Percentiles rank a stretch among this genome's conserved stretches.
Evolutionary conservation across 1,139 yeast species (phyloP).

Genomic region (Pichia sp.): DNA sequence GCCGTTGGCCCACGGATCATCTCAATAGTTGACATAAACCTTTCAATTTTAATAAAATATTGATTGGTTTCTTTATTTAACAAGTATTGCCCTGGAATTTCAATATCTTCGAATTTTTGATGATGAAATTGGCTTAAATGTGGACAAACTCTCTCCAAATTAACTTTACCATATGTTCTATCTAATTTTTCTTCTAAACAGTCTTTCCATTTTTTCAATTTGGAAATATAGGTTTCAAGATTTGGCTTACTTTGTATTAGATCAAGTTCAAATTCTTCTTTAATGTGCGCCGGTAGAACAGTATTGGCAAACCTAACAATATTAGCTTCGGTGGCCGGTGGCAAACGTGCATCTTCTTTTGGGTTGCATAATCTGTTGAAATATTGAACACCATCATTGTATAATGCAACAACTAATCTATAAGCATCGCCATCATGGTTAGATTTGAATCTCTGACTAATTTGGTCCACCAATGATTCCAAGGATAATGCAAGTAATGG

Average conservation of each 20-base stretch:
- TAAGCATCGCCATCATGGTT: slow-evolving; percentile 96
- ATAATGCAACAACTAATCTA: slow-evolving; percentile 81
- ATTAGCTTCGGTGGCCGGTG: slow-evolving; percentile 88
- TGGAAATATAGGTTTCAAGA: slow-evolving; percentile 76
- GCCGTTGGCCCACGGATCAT: slow-evolving; percentile 86
- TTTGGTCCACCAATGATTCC: slow-evolving; percentile 93
- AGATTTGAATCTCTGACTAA: slow-evolving; percentile 88
- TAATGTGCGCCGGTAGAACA: slow-evolving; percentile 81
- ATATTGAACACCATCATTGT: slow-evolving; percentile 89
- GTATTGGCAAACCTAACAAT: slow-evolving; percentile 89
- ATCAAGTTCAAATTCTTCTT: slow-evolving; percentile 89
- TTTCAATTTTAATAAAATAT: slow-evolving; percentile 86
- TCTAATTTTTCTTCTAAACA: slow-evolving; percentile 88
- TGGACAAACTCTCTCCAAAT: slow-evolving; percentile 87
- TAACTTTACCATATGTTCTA: slow-evolving; percentile 67
- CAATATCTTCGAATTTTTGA: slow-evolving; percentile 96
- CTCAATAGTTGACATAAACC: slow-evolving; percentile 86
- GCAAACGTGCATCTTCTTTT: slow-evolving; percentile 79
- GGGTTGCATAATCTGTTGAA: slow-evolving; percentile 82
- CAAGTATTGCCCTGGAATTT: slow-evolving; percentile 94
- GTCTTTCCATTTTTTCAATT: slow-evolving; percentile 88
- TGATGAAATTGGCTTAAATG: slow-evolving; percentile 96
- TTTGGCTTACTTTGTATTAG: slow-evolving; percentile 85
- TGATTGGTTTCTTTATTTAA: slow-evolving; percentile 70
- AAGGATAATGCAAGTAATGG: slow-evolving; percentile 88